Conservation (phyloP, 306 rosid genomes). For the Prunus dulcis region DNA sequence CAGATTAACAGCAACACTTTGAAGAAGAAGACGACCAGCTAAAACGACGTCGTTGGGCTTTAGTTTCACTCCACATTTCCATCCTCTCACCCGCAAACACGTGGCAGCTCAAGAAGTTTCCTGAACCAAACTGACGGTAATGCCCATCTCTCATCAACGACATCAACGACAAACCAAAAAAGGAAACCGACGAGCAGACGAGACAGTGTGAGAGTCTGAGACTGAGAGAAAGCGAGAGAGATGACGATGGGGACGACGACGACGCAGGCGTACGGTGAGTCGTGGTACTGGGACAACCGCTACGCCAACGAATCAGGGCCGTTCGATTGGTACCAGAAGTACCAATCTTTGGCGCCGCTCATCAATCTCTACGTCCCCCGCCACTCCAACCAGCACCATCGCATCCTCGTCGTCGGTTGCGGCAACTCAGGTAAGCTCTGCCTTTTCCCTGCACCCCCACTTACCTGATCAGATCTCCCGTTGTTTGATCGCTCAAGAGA, state of each 20-base stretch:
- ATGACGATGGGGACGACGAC: slow-evolving; percentile 34
- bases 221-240: neutral
- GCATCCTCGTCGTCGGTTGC: slow-evolving; percentile 71
- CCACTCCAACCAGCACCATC: slow-evolving; percentile 15
- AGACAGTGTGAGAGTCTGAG: neutral
- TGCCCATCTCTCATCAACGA: neutral
- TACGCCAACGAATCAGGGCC: slow-evolving; percentile 64
- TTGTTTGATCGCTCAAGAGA: neutral
- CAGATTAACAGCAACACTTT: neutral
- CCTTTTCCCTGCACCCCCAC: neutral
- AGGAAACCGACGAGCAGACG: neutral
- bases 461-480: neutral
- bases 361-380: slow-evolving; percentile 57
- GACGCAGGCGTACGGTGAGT: slow-evolving; percentile 78
- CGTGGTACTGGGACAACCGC: slow-evolving; percentile 87
- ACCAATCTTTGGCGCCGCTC: slow-evolving; percentile 63
- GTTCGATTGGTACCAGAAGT: slow-evolving; percentile 92
- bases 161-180: neutral
- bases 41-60: neutral
- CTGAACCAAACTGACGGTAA: neutral
- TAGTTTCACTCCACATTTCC: neutral
- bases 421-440: slow-evolving; percentile 63
- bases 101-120: neutral
- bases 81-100: neutral
- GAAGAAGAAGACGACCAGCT: neutral